A percentile compares a stretch with the other conserved stretches of the same genome.
phyloP scores from a whole-genome alignment of 371 early-diverging fungal species.

The Mucor racemosus region DNA sequence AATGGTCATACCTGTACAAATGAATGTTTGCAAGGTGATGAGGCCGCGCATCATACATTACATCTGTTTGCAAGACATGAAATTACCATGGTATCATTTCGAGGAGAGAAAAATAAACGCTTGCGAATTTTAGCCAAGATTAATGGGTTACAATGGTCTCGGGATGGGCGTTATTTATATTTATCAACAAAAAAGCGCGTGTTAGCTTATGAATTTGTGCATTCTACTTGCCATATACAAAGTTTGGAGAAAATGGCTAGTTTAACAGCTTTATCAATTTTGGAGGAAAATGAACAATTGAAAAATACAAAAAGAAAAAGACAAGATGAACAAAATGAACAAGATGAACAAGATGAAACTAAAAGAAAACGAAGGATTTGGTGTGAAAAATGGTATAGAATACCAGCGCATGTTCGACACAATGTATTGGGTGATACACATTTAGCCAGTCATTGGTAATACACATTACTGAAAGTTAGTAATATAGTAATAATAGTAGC shows the following conservation, averaged over 20 bases:
- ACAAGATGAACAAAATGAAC: neutral
- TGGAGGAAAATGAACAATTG: constrained; percentile 9
- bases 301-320: constrained; percentile 9
- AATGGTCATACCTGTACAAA: constrained; percentile 6
- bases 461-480: neutral
- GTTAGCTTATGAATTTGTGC: constrained; percentile 53
- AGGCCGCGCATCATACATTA: constrained; percentile 20
- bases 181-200: constrained; percentile 63
- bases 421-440: constrained; percentile 26
- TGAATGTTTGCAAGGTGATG: neutral
- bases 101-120: constrained; percentile 54
- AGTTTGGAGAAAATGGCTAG: constrained; percentile 24
- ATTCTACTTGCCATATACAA: constrained; percentile 10
- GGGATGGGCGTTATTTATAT: constrained; percentile 56
- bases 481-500: too few species aligned
- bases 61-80: constrained; percentile 48
- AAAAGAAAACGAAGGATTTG: constrained; percentile 22
- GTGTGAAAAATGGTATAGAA: constrained; percentile 28
- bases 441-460: constrained; percentile 46
- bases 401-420: constrained; percentile 38
- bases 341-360: neutral
- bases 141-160: constrained; percentile 64
- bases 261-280: constrained; percentile 5
- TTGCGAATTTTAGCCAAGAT: constrained; percentile 62
- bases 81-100: constrained; percentile 63